These are phyloP conservation scores for Solanum chilense DNA, from an alignment of 257 asterid species.

Conservation along the genomic window DNA sequence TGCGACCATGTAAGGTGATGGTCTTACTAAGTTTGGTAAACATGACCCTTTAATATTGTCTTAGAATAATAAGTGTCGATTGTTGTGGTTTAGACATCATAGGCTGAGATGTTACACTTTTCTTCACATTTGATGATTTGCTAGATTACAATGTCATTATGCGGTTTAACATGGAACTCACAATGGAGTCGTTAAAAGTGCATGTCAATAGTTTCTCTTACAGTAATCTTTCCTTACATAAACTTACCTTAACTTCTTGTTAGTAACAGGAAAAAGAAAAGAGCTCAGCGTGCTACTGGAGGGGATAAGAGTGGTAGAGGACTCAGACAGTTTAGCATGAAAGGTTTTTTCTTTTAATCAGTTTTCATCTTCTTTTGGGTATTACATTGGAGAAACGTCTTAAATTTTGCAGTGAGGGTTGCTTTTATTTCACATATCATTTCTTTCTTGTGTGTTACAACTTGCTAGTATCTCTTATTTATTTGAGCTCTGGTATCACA, in stretches of 20 bases:
- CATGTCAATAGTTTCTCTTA: not conserved
- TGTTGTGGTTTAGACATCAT: not conserved
- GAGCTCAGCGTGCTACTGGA: slow-evolving; percentile 88
- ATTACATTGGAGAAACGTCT: not conserved
- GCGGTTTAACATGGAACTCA: not conserved
- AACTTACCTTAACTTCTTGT: slow-evolving; percentile 1
- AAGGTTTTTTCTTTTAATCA: slow-evolving; percentile 39
- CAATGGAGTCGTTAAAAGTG: not conserved
- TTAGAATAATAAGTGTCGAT: not conserved
- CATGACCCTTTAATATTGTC: not conserved
- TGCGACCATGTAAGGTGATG: not conserved
- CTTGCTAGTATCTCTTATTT: not conserved
- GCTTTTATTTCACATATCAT: not conserved
- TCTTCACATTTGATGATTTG: not conserved
- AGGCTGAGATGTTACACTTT: not conserved
- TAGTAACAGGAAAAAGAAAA: slow-evolving; percentile 82
- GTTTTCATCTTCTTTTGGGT: not conserved
- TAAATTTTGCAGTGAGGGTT: not conserved
- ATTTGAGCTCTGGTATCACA: not conserved
- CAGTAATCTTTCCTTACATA: not conserved
- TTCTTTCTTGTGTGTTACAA: not conserved
- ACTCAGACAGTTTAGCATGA: slow-evolving; percentile 99
- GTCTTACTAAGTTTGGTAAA: not conserved
- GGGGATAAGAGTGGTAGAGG: slow-evolving; percentile 98
- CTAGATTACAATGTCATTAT: not conserved